A percentile compares a stretch with the other conserved stretches of the same genome.
phyloP scores from a whole-genome alignment of 371 early-diverging fungal genomes.

The Mucor plumbeus region DNA sequence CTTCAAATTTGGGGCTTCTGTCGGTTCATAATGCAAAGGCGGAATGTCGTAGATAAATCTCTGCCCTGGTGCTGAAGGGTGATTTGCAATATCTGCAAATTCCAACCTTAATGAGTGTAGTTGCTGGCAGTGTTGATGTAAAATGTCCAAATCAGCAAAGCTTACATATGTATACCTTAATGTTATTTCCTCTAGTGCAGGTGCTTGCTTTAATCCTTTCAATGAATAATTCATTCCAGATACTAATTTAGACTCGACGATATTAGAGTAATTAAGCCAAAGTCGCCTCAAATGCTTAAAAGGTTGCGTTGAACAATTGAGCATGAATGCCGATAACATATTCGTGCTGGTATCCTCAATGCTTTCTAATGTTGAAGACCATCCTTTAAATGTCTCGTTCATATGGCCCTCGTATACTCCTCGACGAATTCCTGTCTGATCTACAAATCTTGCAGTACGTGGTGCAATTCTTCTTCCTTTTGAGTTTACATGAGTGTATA shows the following conservation, averaged over 20 bases:
- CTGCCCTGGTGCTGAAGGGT: neutral
- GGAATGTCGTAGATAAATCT: constrained; percentile 1
- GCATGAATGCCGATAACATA: neutral
- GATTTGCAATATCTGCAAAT: neutral
- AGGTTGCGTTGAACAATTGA: constrained; percentile 1
- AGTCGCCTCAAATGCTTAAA: neutral
- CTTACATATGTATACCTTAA: neutral
- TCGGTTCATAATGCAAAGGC: neutral
- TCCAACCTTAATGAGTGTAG: neutral
- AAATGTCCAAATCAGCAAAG: neutral
- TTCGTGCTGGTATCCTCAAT: constrained; percentile 1
- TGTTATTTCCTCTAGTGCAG: neutral
- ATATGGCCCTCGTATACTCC: neutral
- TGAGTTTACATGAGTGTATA: neutral
- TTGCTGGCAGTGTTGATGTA: neutral
- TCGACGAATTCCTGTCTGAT: neutral
- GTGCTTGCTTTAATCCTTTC: neutral
- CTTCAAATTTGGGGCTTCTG: neutral
- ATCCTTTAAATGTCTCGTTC: neutral
- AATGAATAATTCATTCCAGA: neutral
- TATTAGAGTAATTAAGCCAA: constrained; percentile 1
- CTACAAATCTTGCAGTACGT: neutral
- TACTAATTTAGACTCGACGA: neutral
- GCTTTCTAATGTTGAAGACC: neutral
- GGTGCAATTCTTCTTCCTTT: neutral